Evolutionary conservation across 371 early-diverging fungal species (phyloP).

Genomic region (Rhizopus stolonifer): DNA sequence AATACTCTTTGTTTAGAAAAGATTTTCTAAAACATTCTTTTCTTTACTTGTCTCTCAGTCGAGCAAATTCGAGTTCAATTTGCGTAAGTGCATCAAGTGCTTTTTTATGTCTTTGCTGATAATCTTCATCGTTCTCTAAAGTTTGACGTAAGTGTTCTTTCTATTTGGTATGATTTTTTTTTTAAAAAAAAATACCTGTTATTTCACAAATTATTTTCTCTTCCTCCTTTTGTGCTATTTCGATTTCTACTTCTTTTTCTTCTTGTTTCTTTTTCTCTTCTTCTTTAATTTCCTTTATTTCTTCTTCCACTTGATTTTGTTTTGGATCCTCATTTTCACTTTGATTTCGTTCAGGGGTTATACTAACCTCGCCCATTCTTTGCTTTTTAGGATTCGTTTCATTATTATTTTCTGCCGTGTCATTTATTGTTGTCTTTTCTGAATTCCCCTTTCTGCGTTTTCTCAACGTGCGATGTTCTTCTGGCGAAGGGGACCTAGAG

Average conservation of each 20-base stretch:
- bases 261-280: slow-evolving; percentile 2
- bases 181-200: slow-evolving; percentile 17
- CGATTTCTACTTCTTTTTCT: slow-evolving; percentile 4
- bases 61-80: slow-evolving; percentile 55
- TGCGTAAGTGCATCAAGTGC: slow-evolving; percentile 50
- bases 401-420: too few species aligned
- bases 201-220: slow-evolving; percentile 5
- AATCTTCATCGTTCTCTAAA: slow-evolving; percentile 26
- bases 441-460: slow-evolving; percentile 10
- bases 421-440: not conserved
- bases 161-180: too few species aligned
- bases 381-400: not conserved
- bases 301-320: slow-evolving; percentile 15
- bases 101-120: slow-evolving; percentile 44
- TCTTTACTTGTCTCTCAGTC: slow-evolving; percentile 32
- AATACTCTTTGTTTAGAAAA: too few species aligned
- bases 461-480: slow-evolving; percentile 23
- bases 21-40: not conserved
- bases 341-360: slow-evolving; percentile 6
- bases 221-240: slow-evolving; percentile 8
- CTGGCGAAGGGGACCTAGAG: slow-evolving; percentile 38
- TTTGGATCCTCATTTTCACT: slow-evolving; percentile 3
- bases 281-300: too few species aligned
- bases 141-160: not conserved
- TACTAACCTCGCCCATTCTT: too few species aligned